These are phyloP conservation scores for Dictyostelium purpureum DNA, from an alignment of 78 protist species.

Conservation along the genomic window DNA sequence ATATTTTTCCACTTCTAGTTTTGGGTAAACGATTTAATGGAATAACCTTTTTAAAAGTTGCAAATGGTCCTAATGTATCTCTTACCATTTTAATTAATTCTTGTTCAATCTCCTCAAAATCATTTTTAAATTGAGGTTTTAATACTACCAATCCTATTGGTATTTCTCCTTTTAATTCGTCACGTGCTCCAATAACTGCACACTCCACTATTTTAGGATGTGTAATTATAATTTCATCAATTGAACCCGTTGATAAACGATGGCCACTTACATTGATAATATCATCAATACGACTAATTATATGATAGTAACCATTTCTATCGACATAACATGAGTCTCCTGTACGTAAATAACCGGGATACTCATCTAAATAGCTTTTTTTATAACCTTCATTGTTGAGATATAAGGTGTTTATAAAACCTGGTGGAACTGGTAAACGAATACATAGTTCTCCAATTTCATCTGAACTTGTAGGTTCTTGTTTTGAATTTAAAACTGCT, in stretches of 20 bases:
- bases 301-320: constrained; percentile 48
- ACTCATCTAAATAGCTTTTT: constrained; percentile 4
- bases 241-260: constrained; percentile 81
- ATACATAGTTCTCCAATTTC: constrained; percentile 50
- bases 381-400: constrained; percentile 45
- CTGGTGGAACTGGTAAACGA: constrained; percentile 87
- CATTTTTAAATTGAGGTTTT: background rate
- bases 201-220: constrained; percentile 49
- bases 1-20: background rate
- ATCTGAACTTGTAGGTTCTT: background rate
- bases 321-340: constrained; percentile 85
- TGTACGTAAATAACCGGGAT: constrained; percentile 68
- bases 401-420: too few species aligned
- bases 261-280: constrained; percentile 91
- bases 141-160: background rate
- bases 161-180: background rate
- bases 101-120: too few species aligned
- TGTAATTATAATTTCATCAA: constrained; percentile 89
- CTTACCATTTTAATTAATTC: background rate
- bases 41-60: background rate
- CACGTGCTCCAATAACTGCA: background rate
- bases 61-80: background rate
- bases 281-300: constrained; percentile 91
- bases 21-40: background rate
- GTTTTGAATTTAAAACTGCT: background rate